Percentiles rank a stretch among this genome's conserved stretches.
Evolutionary conservation across 2,329 filamentous ascomycete species (phyloP).

Genomic region (Diaporthe sp.): DNA sequence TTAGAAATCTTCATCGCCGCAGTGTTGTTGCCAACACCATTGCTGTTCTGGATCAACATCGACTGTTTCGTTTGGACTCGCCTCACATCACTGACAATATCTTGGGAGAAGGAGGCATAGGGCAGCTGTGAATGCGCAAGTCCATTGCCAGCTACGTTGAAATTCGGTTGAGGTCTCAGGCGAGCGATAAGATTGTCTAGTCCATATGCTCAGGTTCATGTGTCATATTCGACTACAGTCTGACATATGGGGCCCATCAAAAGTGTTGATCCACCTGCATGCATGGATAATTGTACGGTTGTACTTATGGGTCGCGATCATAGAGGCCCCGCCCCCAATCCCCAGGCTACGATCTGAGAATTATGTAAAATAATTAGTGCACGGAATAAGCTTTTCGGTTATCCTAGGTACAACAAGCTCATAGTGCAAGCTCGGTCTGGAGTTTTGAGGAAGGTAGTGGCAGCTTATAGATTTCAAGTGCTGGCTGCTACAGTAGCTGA

Average conservation of each 20-base stretch:
- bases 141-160: background rate
- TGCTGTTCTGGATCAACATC: background rate
- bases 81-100: background rate
- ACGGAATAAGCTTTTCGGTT: slow-evolving; percentile 17
- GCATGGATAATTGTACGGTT: background rate
- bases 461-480: background rate
- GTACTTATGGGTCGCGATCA: background rate
- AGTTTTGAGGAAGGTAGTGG: background rate
- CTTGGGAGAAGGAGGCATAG: background rate
- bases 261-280: background rate
- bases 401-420: slow-evolving; percentile 20
- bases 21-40: too few species aligned
- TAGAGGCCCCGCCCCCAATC: background rate
- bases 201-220: too few species aligned
- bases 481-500: background rate
- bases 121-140: background rate
- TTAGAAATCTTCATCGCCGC: background rate
- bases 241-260: background rate
- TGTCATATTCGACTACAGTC: background rate
- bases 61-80: too few species aligned
- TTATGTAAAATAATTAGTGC: slow-evolving; percentile 26
- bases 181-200: too few species aligned
- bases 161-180: background rate
- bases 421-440: background rate
- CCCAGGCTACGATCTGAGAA: background rate